Conservation (phyloP, 2,329 filamentous ascomycete genomes). For the Ceratocystiopsis sp. region DNA sequence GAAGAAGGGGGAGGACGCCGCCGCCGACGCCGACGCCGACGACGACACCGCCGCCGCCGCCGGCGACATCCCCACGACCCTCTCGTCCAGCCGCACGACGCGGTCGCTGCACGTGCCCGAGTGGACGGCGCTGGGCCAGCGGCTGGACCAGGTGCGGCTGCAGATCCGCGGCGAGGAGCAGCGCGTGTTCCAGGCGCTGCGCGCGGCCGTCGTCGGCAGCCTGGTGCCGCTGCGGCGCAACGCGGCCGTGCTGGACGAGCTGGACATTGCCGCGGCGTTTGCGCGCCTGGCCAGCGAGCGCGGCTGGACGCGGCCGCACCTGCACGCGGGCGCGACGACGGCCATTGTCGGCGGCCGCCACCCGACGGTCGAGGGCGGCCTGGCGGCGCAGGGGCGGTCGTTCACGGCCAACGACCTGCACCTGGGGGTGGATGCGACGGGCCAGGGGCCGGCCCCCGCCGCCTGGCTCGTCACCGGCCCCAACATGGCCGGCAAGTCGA, state of each 20-base stretch:
- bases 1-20: background rate
- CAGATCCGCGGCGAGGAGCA: conserved; percentile 76
- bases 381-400: conserved; percentile 48
- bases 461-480: conserved; percentile 59
- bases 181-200: conserved; percentile 56
- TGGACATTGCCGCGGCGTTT: conserved; percentile 80
- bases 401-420: conserved; percentile 54
- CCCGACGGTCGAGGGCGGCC: conserved; percentile 74
- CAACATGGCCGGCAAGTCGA: conserved; percentile 98
- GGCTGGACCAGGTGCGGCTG: conserved; percentile 59
- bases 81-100: conserved; percentile 71
- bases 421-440: conserved; percentile 20
- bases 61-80: conserved; percentile 27
- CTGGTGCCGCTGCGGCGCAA: conserved; percentile 78
- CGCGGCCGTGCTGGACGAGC: conserved; percentile 77
- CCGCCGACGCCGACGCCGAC: too few species aligned
- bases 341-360: conserved; percentile 76
- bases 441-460: conserved; percentile 6
- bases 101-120: conserved; percentile 67
- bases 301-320: conserved; percentile 51
- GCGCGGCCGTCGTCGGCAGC: conserved; percentile 60
- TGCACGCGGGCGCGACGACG: conserved; percentile 50
- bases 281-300: conserved; percentile 63
- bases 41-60: too few species aligned
- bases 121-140: conserved; percentile 69